Evolutionary conservation across 2,329 filamentous ascomycete species (phyloP).

Genomic region (Stachybotrys chartarum): DNA sequence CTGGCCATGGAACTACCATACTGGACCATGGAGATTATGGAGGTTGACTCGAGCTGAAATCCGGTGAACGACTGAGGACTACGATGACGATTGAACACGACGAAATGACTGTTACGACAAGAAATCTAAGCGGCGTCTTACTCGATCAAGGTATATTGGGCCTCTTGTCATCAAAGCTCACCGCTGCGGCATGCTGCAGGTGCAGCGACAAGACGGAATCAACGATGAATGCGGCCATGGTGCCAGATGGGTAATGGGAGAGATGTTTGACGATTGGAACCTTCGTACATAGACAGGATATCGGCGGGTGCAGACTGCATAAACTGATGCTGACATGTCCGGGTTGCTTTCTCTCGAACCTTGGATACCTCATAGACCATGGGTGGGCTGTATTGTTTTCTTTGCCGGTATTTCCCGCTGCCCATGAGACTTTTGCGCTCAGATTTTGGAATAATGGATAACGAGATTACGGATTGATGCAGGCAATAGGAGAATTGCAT

Average conservation of each 20-base stretch:
- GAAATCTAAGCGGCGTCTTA: not conserved
- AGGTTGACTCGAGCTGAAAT: slow-evolving; percentile 31
- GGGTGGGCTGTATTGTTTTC: slow-evolving; percentile 4
- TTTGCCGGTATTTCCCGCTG: slow-evolving; percentile 34
- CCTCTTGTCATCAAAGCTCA: not conserved
- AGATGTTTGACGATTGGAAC: not conserved
- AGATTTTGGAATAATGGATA: not conserved
- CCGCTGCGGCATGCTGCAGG: too few species aligned
- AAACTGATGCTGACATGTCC: slow-evolving; percentile 8
- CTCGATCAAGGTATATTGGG: not conserved
- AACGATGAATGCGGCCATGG: not conserved
- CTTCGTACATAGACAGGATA: not conserved
- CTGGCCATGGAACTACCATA: slow-evolving; percentile 43
- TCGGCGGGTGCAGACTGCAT: not conserved
- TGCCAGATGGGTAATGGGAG: not conserved
- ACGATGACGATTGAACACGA: not conserved
- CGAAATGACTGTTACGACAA: not conserved
- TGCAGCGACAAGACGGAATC: too few species aligned
- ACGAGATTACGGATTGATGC: not conserved
- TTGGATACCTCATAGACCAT: slow-evolving; percentile 22
- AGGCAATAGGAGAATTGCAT: not conserved
- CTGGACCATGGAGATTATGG: slow-evolving; percentile 43
- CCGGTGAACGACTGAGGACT: not conserved
- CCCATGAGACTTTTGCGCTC: slow-evolving; percentile 32
- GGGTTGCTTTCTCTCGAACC: slow-evolving; percentile 3